Evolutionary conservation across 306 rosid genomes (phyloP), one percentile per base, ranked within the genome.

Genomic region (Styphnolobium japonicum): DNA sequence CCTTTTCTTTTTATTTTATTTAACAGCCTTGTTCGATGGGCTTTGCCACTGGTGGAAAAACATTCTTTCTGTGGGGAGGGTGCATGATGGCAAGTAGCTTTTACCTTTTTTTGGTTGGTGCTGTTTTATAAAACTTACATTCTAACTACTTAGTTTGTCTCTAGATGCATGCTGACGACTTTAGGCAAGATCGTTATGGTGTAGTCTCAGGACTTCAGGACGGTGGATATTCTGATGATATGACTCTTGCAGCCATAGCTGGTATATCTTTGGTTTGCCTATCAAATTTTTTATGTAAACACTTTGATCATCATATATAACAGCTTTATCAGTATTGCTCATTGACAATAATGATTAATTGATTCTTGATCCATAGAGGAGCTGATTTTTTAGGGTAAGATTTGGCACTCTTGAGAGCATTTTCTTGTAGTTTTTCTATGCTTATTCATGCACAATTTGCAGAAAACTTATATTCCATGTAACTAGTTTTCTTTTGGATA

Each of bases 11-110:
- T 56, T 74, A 10, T 75, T 81, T 45, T 31, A 42, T 58, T 62
- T 64, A 55, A 73, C 88, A 94, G 98, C 98, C 98, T 73, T 94
- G 98, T 86, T 94, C 97, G 53, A 92, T 92, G 98, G 97, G 98
- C 77, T 94, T 94, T 87, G 98, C 98, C 53, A 94, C 98, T 58
- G 98, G 98, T 67, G 98, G 98, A 76, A 92, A 85, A 89, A 94
- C 98, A 52, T 94, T 92, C 81, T 94, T 94, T 88, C 86, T 94
- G 31, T 94, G 98, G 98, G 98, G 98, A 87, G 98, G 98, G 68
- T 94, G 98, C 91, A 92, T 94, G 97, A 94, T 94, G 98, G 98
- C 82, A 87, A 87, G 93, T 91, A 74, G 65, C 81, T 79, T 61
- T 83, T 31, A 23, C 77, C 75, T 16, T 85, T 33, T 0, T 21